Percentiles rank a stretch among this genome's conserved stretches.
Evolutionary conservation across 2,329 filamentous ascomycete species (phyloP).

Genomic region (Colletotrichum sp.): DNA sequence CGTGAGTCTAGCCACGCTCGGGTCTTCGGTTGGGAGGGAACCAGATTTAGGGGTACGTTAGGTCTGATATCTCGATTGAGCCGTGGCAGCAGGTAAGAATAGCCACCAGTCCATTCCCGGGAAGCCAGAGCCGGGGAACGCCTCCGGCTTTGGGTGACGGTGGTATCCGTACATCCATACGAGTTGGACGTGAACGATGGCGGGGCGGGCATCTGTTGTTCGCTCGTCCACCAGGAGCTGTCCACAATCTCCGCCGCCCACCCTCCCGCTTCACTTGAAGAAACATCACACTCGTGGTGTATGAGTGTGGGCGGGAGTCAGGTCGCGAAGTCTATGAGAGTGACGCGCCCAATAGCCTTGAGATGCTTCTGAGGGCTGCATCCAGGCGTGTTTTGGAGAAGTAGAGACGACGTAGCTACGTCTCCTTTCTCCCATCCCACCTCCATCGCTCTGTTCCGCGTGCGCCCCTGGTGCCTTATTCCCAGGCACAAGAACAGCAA

Average conservation of each 20-base stretch:
- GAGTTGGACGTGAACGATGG: background rate
- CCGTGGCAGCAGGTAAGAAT: constrained; percentile 2
- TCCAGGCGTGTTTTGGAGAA: background rate
- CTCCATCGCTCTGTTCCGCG: background rate
- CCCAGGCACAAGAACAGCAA: background rate
- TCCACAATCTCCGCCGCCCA: background rate
- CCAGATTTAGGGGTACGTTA: constrained; percentile 10
- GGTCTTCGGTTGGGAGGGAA: background rate
- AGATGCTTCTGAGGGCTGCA: background rate
- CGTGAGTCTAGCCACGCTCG: background rate
- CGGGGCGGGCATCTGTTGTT: background rate
- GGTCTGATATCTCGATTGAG: constrained; percentile 4
- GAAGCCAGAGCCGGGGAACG: background rate
- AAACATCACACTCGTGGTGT: background rate
- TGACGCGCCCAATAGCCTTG: background rate
- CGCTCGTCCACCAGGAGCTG: background rate
- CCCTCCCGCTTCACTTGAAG: background rate
- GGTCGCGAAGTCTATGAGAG: background rate
- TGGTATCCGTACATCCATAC: background rate
- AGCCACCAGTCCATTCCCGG: background rate
- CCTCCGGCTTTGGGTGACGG: background rate
- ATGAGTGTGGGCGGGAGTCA: background rate
- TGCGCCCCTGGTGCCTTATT: background rate
- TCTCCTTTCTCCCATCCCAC: background rate
- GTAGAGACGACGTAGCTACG: background rate